Conservation (phyloP, 257 asterid species). For the Datura wrightii region DNA sequence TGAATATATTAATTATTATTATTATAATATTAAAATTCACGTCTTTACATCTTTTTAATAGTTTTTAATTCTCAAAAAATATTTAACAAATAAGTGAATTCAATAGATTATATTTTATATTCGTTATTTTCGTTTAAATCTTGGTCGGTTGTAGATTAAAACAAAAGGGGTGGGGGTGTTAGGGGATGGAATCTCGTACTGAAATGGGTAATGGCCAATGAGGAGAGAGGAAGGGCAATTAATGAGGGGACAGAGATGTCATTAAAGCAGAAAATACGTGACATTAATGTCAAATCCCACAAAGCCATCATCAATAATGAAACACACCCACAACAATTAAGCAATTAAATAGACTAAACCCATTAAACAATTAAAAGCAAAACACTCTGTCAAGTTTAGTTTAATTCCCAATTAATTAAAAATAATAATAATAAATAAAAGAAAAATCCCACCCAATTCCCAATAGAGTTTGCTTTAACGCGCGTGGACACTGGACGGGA, state of each 20-base stretch:
- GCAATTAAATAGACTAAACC: background rate
- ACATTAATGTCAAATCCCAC: slow-evolving; percentile 14
- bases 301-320: slow-evolving; percentile 22
- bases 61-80: too few relatives aligned
- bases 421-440: background rate
- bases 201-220: background rate
- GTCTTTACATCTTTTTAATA: too few relatives aligned
- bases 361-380: slow-evolving; percentile 7
- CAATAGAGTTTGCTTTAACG: slow-evolving; percentile 19
- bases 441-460: background rate
- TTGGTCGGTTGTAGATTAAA: background rate
- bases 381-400: background rate
- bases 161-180: background rate
- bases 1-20: too few relatives aligned
- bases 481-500: slow-evolving; percentile 53
- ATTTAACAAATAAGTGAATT: too few relatives aligned
- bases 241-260: background rate
- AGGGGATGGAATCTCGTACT: background rate
- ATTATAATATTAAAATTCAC: too few relatives aligned
- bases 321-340: slow-evolving; percentile 1
- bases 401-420: background rate
- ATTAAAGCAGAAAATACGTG: background rate
- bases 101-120: too few relatives aligned
- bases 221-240: background rate
- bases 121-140: background rate